Base-by-base conservation (phyloP, 306 rosid genomes). In the Alnus rubra region DNA sequence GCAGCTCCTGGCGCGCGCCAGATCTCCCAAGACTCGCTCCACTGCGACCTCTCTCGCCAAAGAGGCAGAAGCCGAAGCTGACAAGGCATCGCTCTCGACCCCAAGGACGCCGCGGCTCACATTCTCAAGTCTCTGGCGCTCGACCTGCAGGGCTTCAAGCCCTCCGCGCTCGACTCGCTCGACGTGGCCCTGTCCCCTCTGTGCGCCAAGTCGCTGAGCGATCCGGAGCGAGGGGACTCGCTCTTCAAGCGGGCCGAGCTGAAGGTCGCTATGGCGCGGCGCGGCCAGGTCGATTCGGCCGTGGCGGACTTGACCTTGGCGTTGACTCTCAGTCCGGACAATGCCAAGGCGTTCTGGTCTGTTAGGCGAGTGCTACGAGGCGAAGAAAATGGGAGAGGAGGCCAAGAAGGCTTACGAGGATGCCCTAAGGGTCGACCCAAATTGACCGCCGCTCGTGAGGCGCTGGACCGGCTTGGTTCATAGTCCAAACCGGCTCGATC, bases 41-140 rank as follows among this genome's bases (percentile, higher is more conserved):
- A 14, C 49, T 33, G 62, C 84, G 28, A 37, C 63, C 8, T 56
- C 84, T 1, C 68, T 92, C 62, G 87, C 87, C n/a, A 73, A 88
- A 49, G 81, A 89, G 47, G 92, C 92, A 15, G 47, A 85, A 56
- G 88, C 76, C 45, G 94, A 90, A 74, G 98, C 97, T 45, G 92
- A 94, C 0, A 81, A 77, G 54, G 92, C 39, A 90, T 94, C 82
- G 85, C 82, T 0, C 83, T 92, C 5, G 93, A 90, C 45, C 97
- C 97, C 1, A 90, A 84, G 54, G 98, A 94, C 82, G 97, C 94
- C 2, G 98, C 98, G 1, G 78, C 94, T 12, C 91, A 94, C 92
- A 86, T 94, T 14, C 90, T 94, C 58, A 92, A 92, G 55, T 84
- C 97, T 42, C 58, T 92, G 58, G 92, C 83, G 54, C 93, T 94